Evolutionary conservation across 2,329 filamentous ascomycete genomes (phyloP).

Genomic region (Neoscytalidium dimidiatum): DNA sequence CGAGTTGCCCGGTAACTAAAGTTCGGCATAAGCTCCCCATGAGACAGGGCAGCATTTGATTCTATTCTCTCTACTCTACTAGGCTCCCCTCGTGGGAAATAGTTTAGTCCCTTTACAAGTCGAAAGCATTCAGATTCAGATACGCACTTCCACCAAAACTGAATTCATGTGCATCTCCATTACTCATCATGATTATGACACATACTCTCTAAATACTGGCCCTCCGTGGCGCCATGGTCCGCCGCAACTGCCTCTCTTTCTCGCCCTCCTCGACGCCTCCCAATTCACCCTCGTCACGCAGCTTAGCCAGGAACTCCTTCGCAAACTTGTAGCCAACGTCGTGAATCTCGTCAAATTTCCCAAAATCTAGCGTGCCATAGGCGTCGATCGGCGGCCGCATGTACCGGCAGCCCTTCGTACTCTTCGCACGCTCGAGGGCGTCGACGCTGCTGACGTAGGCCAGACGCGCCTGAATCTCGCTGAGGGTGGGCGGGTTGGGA

Average conservation of each 20-base stretch:
- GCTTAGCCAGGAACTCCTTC: constrained; percentile 72
- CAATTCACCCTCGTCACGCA: constrained; percentile 78
- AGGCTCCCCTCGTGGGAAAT: too few species aligned
- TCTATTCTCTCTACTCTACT: too few species aligned
- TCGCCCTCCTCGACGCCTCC: constrained; percentile 56
- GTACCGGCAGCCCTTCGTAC: constrained; percentile 86
- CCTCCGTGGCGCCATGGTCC: constrained; percentile 54
- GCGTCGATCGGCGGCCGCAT: constrained; percentile 93
- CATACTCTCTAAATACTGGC: constrained; percentile 43
- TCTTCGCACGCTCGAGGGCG: constrained; percentile 90
- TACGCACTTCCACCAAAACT: too few species aligned
- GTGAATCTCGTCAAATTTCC: constrained; percentile 97
- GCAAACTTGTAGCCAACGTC: constrained; percentile 85
- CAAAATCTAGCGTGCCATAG: constrained; percentile 94
- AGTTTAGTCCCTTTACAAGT: too few species aligned
- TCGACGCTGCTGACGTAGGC: constrained; percentile 96
- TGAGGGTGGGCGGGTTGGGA: constrained; percentile 90
- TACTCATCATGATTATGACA: background rate
- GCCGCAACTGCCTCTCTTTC: constrained; percentile 52
- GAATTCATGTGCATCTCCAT: background rate
- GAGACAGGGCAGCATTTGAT: too few species aligned
- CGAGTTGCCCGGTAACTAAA: too few species aligned
- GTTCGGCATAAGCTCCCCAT: too few species aligned
- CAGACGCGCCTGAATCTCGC: constrained; percentile 91
- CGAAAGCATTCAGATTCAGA: too few species aligned